Evolutionary conservation across 306 rosid genomes (phyloP), one percentile per base, ranked within the genome.

Genomic region (Vigna radiata): DNA sequence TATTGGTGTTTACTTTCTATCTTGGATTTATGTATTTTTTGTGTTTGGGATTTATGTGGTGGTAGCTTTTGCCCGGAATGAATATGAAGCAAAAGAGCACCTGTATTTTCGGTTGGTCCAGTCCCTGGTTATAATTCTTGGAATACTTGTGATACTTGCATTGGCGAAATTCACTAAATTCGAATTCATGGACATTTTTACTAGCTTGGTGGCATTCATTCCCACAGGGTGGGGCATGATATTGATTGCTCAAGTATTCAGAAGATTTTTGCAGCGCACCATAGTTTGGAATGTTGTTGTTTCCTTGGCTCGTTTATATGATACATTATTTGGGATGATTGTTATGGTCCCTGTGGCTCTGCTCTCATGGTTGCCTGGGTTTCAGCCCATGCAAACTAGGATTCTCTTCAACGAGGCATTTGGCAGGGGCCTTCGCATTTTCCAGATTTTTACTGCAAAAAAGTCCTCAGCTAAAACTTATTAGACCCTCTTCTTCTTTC

Each of bases 161-260:
- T 85, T 93, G 88, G 50, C 87, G 75, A 50, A 89, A 88, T 89
- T 91, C 89, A 91, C 98, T 0, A 21, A 53, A 1, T 93, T 91
- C 84, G 63, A 70, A 14, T 83, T 88, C 48, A 25, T 85, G 33
- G 97, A 93, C 84, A 77, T 87, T 44, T 88, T 93, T 79, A 89
- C 98, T 19, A 87, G 98, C 81, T 72, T 93, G 75, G 58, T 91
- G 77, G 98, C 98, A 41, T 93, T 91, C 76, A 71, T 93, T 55
- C 98, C 98, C 29, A 93, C 98, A 12, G 98, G 98, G 7, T 93
- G 98, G 98, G 97, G 97, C 72, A 59, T 93, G 77, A 13, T 91
- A 80, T 68, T 86, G 88, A 88, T 93, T 72, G 95, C 95, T 7
- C 98, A 93, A 85, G 98, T 91, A 65, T 79, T 91, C 62, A 83